These are phyloP conservation scores for Melanomma pulvis-pyrius DNA, from an alignment of 495 filamentous ascomycete species.

Conservation along the genomic window DNA sequence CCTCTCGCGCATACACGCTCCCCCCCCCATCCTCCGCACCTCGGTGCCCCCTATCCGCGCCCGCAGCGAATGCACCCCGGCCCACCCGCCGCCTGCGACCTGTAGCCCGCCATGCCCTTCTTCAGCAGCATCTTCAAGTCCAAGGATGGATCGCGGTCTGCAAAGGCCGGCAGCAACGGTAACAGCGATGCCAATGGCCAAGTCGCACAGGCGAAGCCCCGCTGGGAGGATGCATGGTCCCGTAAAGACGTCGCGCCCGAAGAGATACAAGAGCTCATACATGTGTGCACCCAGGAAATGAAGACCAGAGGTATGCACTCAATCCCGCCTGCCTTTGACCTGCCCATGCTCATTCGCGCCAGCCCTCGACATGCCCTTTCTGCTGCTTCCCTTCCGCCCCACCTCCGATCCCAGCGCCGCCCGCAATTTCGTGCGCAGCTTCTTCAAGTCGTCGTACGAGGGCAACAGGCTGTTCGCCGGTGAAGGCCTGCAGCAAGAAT, in stretches of 20 bases:
- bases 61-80: conserved; percentile 23
- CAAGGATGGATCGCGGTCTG: conserved; percentile 42
- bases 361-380: conserved; percentile 89
- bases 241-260: conserved; percentile 84
- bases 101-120: conserved; percentile 41
- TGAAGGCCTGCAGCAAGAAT: conserved; percentile 75
- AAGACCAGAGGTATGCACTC: conserved; percentile 81
- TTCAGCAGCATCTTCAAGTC: conserved; percentile 46
- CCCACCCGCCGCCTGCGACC: conserved; percentile 3
- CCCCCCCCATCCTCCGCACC: neutral
- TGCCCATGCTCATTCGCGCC: conserved; percentile 24
- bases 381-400: conserved; percentile 94
- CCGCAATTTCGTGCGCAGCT: conserved; percentile 89
- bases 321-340: conserved; percentile 14
- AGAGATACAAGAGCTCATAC: conserved; percentile 85
- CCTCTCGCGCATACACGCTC: conserved; percentile 3
- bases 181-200: conserved; percentile 54
- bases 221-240: conserved; percentile 88
- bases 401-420: conserved; percentile 88
- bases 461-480: conserved; percentile 53
- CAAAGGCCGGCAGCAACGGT: conserved; percentile 57
- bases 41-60: conserved; percentile 12
- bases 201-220: conserved; percentile 64
- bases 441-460: conserved; percentile 64
- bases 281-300: conserved; percentile 83